Conservation (phyloP, 1,284 basidiomycete genomes). For the Tilletia caries region DNA sequence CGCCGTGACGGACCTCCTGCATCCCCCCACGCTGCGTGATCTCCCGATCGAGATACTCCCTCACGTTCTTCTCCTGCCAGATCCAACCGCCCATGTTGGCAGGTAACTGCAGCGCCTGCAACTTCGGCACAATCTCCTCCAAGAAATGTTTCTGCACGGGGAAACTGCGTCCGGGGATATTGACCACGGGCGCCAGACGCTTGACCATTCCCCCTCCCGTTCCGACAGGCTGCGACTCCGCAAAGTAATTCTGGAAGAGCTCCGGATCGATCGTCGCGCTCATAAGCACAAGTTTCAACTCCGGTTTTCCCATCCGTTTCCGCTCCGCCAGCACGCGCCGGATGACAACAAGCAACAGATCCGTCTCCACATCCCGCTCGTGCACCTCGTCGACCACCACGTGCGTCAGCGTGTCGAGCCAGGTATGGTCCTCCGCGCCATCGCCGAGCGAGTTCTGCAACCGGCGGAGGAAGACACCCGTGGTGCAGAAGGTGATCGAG, state of each 20-base stretch:
- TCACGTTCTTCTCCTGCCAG: conserved; percentile 70
- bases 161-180: conserved; percentile 87
- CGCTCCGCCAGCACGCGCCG: conserved; percentile 79
- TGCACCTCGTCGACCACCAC: conserved; percentile 94
- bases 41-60: conserved; percentile 73
- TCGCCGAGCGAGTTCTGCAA: conserved; percentile 71
- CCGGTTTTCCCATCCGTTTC: conserved; percentile 65
- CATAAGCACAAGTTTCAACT: conserved; percentile 88
- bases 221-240: conserved; percentile 54
- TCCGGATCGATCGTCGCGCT: conserved; percentile 90
- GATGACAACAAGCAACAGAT: conserved; percentile 83
- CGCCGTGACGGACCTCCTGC: conserved; percentile 12
- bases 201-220: not conserved
- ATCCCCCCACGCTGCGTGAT: conserved; percentile 31
- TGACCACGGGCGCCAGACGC: conserved; percentile 69
- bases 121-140: conserved; percentile 66
- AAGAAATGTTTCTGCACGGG: conserved; percentile 79
- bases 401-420: conserved; percentile 80
- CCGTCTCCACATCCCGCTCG: conserved; percentile 91
- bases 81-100: conserved; percentile 64
- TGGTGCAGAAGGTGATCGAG: conserved; percentile 85
- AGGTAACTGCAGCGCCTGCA: conserved; percentile 36
- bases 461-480: conserved; percentile 81
- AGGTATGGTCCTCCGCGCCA: conserved; percentile 37
- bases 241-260: conserved; percentile 84